A percentile compares a stretch with the other conserved stretches of the same genome.
Evolutionary conservation across 148 eudicot genomes (phyloP).

Genomic region (Camellia lanceoleosa): DNA sequence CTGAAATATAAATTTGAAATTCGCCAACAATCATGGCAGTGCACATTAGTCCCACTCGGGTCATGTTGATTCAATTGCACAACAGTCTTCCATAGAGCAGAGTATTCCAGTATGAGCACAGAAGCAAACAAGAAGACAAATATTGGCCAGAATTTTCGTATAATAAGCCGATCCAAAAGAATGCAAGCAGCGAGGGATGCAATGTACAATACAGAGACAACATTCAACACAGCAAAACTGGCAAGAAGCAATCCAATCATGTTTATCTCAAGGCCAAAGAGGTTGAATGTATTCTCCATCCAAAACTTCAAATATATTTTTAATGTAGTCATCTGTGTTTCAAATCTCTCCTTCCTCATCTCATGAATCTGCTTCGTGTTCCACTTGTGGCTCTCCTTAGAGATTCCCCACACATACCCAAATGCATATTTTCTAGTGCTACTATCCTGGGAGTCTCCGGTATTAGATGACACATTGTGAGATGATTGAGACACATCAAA

Average conservation of each 20-base stretch:
- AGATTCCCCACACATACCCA: slow-evolving; percentile 70
- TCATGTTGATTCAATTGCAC: slow-evolving; percentile 34
- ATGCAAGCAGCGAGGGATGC: slow-evolving; percentile 83
- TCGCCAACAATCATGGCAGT: slow-evolving; percentile 89
- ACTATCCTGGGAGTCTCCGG: slow-evolving; percentile 33
- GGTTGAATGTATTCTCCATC: slow-evolving; percentile 91
- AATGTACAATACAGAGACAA: slow-evolving; percentile 76
- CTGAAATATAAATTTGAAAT: slow-evolving; percentile 57
- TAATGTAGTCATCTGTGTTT: slow-evolving; percentile 76
- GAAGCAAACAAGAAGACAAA: slow-evolving; percentile 76
- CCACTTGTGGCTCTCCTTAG: slow-evolving; percentile 90
- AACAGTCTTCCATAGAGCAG: slow-evolving; percentile 71
- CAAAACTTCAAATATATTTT: slow-evolving; percentile 90
- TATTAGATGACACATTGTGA: slow-evolving; percentile 16
- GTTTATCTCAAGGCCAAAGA: slow-evolving; percentile 95
- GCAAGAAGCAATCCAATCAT: slow-evolving; percentile 89
- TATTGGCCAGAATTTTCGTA: slow-evolving; percentile 73
- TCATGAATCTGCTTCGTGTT: slow-evolving; percentile 69
- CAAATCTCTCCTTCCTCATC: slow-evolving; percentile 82
- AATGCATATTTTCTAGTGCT: slow-evolving; percentile 45
- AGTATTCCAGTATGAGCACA: slow-evolving; percentile 74
- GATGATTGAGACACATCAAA: slow-evolving; percentile 26
- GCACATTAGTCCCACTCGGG: slow-evolving; percentile 33
- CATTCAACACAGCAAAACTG: slow-evolving; percentile 86
- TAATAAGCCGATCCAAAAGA: slow-evolving; percentile 65